A percentile compares a stretch with the other conserved stretches of the same genome.
Conservation (phyloP, 495 filamentous ascomycete genomes). For the Neurospora pannonica region DNA sequence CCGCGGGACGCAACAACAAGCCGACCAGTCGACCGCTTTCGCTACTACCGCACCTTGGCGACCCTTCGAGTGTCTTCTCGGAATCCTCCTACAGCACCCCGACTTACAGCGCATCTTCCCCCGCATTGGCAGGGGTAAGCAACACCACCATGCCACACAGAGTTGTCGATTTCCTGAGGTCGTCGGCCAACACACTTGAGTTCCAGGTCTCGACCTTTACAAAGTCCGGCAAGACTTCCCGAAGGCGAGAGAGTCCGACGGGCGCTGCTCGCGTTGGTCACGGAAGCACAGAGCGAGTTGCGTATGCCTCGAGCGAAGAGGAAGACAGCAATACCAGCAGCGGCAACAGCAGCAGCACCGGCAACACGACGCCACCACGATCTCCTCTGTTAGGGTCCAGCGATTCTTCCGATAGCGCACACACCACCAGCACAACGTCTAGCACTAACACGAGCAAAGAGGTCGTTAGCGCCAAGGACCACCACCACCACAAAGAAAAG, state of each 20-base stretch:
- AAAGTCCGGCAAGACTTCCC: slow-evolving; percentile 11
- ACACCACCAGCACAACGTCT: slow-evolving; percentile 13
- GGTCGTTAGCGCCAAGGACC: not conserved
- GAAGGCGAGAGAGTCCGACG: slow-evolving; percentile 18
- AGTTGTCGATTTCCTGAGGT: slow-evolving; percentile 40
- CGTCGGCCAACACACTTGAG: slow-evolving; percentile 27
- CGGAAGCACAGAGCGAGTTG: slow-evolving; percentile 19
- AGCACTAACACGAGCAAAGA: slow-evolving; percentile 11
- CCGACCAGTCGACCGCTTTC: not conserved
- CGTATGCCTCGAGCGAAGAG: slow-evolving; percentile 25
- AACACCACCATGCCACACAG: slow-evolving; percentile 39
- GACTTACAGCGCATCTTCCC: slow-evolving; percentile 5
- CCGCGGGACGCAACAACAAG: not conserved
- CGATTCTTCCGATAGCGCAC: not conserved
- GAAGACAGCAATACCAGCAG: slow-evolving; percentile 9
- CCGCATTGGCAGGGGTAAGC: slow-evolving; percentile 9
- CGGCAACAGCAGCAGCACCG: slow-evolving; percentile 13
- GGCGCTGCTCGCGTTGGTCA: slow-evolving; percentile 14
- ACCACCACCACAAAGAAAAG: slow-evolving; percentile 15
- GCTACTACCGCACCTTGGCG: not conserved
- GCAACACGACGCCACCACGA: slow-evolving; percentile 12
- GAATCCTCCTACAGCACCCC: not conserved
- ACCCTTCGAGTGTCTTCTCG: not conserved
- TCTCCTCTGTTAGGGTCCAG: slow-evolving; percentile 8
- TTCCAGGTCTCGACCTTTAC: slow-evolving; percentile 20